Evolutionary conservation across 1,139 yeast species (phyloP).

Genomic region (Wickerhamiella infanticola): DNA sequence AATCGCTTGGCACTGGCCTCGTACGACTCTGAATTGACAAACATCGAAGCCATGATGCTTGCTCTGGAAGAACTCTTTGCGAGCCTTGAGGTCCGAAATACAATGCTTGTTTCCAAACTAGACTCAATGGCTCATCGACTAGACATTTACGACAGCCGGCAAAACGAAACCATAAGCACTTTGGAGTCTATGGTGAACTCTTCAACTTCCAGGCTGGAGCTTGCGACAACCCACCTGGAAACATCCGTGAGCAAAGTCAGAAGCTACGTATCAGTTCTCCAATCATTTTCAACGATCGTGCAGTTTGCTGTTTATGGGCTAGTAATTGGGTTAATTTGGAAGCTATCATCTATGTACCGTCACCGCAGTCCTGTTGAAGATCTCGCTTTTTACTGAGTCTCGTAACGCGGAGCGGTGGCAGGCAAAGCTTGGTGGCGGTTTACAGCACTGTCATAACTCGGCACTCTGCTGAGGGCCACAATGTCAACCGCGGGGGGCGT

Average conservation of each 20-base stretch:
- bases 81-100: too few species aligned
- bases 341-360: too few species aligned
- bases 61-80: background rate
- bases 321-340: too few species aligned
- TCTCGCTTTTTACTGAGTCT: slow-evolving; percentile 7
- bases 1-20: too few species aligned
- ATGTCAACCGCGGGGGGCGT: slow-evolving; percentile 28
- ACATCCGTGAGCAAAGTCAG: background rate
- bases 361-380: background rate
- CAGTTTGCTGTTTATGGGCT: too few species aligned
- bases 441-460: slow-evolving; percentile 65
- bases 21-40: background rate
- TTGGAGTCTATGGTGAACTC: background rate
- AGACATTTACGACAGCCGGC: background rate
- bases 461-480: slow-evolving; percentile 47
- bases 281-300: too few species aligned
- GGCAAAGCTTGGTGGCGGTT: slow-evolving; percentile 15
- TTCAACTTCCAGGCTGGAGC: background rate
- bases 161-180: background rate
- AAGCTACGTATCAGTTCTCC: too few species aligned
- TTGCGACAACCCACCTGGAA: background rate
- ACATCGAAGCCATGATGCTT: background rate
- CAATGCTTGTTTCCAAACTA: too few species aligned
- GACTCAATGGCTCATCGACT: background rate
- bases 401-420: slow-evolving; percentile 22